Evolutionary conservation across 208 protist genomes (phyloP).

Genomic region (Leishmania martiniquensis): DNA sequence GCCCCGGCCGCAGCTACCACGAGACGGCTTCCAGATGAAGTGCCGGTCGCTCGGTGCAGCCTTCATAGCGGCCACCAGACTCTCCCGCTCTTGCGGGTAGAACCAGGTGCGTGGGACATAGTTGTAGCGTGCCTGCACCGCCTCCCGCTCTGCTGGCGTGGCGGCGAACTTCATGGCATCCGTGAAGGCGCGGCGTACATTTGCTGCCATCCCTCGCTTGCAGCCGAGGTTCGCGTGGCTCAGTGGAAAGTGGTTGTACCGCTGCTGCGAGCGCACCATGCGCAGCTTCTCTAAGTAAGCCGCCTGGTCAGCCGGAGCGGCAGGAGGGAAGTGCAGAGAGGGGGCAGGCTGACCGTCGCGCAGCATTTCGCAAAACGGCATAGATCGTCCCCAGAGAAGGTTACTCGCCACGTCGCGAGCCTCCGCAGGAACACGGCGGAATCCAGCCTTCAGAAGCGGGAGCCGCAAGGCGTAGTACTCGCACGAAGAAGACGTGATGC

Average conservation of each 20-base stretch:
- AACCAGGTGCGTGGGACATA: constrained; percentile 86
- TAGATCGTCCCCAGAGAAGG: constrained; percentile 78
- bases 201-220: constrained; percentile 80
- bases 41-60: constrained; percentile 30
- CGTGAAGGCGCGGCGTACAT: constrained; percentile 36
- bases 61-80: constrained; percentile 44
- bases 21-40: constrained; percentile 92
- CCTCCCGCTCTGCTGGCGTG: constrained; percentile 4
- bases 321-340: not conserved
- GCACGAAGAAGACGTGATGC: constrained; percentile 82
- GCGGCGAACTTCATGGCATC: constrained; percentile 7
- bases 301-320: constrained; percentile 16
- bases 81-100: constrained; percentile 73
- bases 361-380: constrained; percentile 43
- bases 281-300: constrained; percentile 16
- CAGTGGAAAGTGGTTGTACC: constrained; percentile 89
- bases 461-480: constrained; percentile 97
- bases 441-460: constrained; percentile 86
- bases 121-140: constrained; percentile 34
- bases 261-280: constrained; percentile 41
- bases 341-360: not conserved
- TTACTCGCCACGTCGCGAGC: constrained; percentile 48
- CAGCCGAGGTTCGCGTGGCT: constrained; percentile 84
- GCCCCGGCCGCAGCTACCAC: constrained; percentile 90
- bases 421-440: constrained; percentile 52